Conservation (phyloP, 2,329 filamentous ascomycete genomes). For the Bipolaris cookei region DNA sequence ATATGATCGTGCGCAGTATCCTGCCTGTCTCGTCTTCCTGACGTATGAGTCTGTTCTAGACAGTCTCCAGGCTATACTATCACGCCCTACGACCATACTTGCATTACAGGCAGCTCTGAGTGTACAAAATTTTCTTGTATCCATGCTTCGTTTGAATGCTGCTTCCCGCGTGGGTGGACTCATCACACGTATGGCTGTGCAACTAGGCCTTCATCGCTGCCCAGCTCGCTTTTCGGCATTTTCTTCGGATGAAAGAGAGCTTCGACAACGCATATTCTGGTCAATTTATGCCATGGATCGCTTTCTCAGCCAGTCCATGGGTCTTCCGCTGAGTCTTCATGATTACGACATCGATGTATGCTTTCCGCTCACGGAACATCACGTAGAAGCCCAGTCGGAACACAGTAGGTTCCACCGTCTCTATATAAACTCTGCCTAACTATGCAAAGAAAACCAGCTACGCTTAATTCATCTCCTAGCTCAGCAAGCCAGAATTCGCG, state of each 20-base stretch:
- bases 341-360: conserved; percentile 67
- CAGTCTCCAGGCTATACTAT: conserved; percentile 56
- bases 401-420: conserved; percentile 12
- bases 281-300: conserved; percentile 63
- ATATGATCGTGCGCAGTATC: conserved; percentile 41
- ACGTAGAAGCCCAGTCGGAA: conserved; percentile 33
- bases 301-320: conserved; percentile 63
- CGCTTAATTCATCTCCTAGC: conserved; percentile 45
- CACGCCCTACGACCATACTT: conserved; percentile 55
- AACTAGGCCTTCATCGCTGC: conserved; percentile 65
- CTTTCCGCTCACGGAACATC: conserved; percentile 58
- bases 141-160: conserved; percentile 63
- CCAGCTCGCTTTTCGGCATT: conserved; percentile 61
- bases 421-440: not conserved
- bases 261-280: conserved; percentile 63
- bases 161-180: conserved; percentile 63
- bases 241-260: conserved; percentile 53
- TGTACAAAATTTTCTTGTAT: conserved; percentile 62
- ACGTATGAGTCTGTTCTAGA: conserved; percentile 59
- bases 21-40: conserved; percentile 55
- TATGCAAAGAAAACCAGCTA: conserved; percentile 17
- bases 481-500: conserved; percentile 58
- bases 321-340: conserved; percentile 61
- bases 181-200: conserved; percentile 62
- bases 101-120: conserved; percentile 58